Evolutionary conservation across 23 red algal genomes (phyloP), one percentile per base, ranked within the genome.

Genomic region (Gracilaria gracilis): DNA sequence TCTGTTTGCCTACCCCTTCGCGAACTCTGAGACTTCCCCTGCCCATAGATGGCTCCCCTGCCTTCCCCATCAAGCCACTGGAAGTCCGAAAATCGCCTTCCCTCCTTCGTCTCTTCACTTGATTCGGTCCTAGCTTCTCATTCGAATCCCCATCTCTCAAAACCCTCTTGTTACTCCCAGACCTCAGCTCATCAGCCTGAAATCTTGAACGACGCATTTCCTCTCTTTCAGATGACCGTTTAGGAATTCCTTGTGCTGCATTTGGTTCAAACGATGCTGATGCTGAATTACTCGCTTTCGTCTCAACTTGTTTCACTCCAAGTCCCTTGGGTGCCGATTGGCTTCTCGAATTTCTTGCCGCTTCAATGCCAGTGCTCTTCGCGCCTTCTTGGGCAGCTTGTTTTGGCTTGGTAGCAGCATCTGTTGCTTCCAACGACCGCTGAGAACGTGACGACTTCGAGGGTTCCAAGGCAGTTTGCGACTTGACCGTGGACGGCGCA

Each of bases 131-230:
- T 0, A 23, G 2, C 35, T 23, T 73, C 33, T 51, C 72, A 15
- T 50, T 31, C 23, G 72, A 23, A 2, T 77, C 72, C 25, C 27
- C 39, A 50, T 77, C 72, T 25, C 72, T 77, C 28, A 23, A 7
- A 48, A 20, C 36, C 20, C 72, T 50, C 42, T 50, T 77, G 72
- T 49, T 46, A 35, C 46, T 20, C 0, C 46, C 72, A 48, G 7
- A 28, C 39, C n/a, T 48, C 7, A 46, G 0, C 2, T 77, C 72
- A 17, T 77, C 72, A 25, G 14, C 46, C 17, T 46, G 42, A 50
- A 51, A 51, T 42, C 38, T 77, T 46, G 72, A 77, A n/a, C 46
- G 72, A 0, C 38, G 72, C 16, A 51, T 51, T 51, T 49, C 40
- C 23, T 77, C 72, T 28, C n/a, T 46, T 31, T 15, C 46, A 28